Conservation (phyloP, 768 basidiomycete species). For the Leucocoprinus leucothites region DNA sequence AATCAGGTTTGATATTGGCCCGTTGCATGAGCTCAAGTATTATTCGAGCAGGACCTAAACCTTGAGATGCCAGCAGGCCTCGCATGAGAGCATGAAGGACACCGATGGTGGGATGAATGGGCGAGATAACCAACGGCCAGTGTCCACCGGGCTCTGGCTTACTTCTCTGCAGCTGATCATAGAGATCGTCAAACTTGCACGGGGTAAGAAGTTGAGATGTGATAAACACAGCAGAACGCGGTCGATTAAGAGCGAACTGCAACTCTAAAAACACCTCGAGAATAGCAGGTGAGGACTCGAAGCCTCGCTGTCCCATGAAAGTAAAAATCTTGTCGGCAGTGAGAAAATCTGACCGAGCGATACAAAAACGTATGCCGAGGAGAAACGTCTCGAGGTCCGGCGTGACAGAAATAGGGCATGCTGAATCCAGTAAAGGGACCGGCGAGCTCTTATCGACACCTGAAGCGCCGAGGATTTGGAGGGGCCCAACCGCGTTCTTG, state of each 20-base stretch:
- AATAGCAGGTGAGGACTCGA: conserved; percentile 43
- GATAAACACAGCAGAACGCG: conserved; percentile 41
- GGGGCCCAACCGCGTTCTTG: conserved; percentile 7
- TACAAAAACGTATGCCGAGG: conserved; percentile 57
- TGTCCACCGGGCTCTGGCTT: conserved; percentile 11
- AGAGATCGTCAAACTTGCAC: conserved; percentile 13
- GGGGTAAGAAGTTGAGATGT: not conserved
- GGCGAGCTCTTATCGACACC: not conserved
- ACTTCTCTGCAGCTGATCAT: conserved; percentile 19
- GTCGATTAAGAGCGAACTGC: conserved; percentile 45
- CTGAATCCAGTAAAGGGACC: not conserved
- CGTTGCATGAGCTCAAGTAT: conserved; percentile 56
- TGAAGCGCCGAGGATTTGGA: not conserved
- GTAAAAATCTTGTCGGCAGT: conserved; percentile 44
- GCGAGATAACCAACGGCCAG: conserved; percentile 17
- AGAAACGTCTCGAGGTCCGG: conserved; percentile 63
- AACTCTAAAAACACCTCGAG: conserved; percentile 55
- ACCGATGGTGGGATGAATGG: conserved; percentile 35
- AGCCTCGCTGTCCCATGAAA: conserved; percentile 39
- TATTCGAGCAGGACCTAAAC: conserved; percentile 42
- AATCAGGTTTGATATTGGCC: conserved; percentile 47
- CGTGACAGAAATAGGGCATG: conserved; percentile 15
- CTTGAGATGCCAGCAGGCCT: conserved; percentile 44
- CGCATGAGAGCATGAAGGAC: conserved; percentile 63
- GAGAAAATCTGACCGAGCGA: conserved; percentile 38